These are phyloP conservation scores for Penicillium desertorum DNA, from an alignment of 495 filamentous ascomycete genomes.

Conservation along the genomic window DNA sequence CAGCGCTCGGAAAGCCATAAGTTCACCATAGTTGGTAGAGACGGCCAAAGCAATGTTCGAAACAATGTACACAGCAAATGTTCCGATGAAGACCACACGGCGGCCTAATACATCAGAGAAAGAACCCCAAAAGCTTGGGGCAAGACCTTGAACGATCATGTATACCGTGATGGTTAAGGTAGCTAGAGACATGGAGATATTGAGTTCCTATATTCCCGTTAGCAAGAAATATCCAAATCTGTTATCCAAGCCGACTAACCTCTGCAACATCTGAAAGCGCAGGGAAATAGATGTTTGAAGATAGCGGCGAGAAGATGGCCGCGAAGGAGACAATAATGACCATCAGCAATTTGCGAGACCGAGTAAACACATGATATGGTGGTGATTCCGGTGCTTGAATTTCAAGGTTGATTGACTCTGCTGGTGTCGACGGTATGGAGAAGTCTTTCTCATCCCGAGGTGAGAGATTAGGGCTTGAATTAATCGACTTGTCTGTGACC, in stretches of 20 bases:
- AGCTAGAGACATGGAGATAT: slow-evolving; percentile 35
- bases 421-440: slow-evolving; percentile 16
- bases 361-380: slow-evolving; percentile 59
- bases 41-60: slow-evolving; percentile 64
- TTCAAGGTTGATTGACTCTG: slow-evolving; percentile 28
- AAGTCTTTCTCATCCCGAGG: slow-evolving; percentile 21
- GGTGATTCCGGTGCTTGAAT: slow-evolving; percentile 16
- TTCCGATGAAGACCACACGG: slow-evolving; percentile 41
- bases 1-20: slow-evolving; percentile 62
- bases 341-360: slow-evolving; percentile 56
- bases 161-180: slow-evolving; percentile 44
- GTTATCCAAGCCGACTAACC: slow-evolving; percentile 17
- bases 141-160: slow-evolving; percentile 49
- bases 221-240: slow-evolving; percentile 1
- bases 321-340: slow-evolving; percentile 61
- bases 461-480: slow-evolving; percentile 22
- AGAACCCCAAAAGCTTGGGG: slow-evolving; percentile 45
- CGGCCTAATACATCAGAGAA: slow-evolving; percentile 45
- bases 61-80: slow-evolving; percentile 42
- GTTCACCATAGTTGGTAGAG: slow-evolving; percentile 59
- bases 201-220: slow-evolving; percentile 21
- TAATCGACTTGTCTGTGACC: slow-evolving; percentile 18
- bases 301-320: slow-evolving; percentile 60
- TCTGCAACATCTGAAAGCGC: slow-evolving; percentile 49
- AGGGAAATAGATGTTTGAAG: slow-evolving; percentile 79